phyloP scores from a whole-genome alignment of 306 rosid genomes.

The Quercus mongolica region DNA sequence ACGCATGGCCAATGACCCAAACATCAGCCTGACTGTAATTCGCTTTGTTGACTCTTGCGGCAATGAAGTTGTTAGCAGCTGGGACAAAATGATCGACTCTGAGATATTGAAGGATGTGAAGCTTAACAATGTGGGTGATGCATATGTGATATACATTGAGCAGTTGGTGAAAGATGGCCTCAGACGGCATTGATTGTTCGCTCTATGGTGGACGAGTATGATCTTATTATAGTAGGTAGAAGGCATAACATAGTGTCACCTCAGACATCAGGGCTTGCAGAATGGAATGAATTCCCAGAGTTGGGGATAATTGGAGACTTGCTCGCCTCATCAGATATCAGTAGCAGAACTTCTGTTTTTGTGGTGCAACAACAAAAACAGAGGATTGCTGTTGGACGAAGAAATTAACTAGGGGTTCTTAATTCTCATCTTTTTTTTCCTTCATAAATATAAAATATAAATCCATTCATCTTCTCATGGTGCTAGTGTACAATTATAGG shows the following conservation, averaged over 20 bases:
- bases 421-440: no score
- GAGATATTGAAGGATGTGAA: slow-evolving; percentile 21
- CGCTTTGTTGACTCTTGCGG: slow-evolving; percentile 12
- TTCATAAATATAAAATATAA: no score
- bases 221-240: slow-evolving; percentile 61
- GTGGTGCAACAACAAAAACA: slow-evolving; percentile 57
- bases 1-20: slow-evolving; percentile 19
- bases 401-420: not conserved
- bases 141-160: slow-evolving; percentile 14
- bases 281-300: slow-evolving; percentile 70
- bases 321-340: slow-evolving; percentile 53
- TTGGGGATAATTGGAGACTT: slow-evolving; percentile 58
- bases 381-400: no score
- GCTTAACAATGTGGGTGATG: not conserved
- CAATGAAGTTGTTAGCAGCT: not conserved
- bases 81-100: slow-evolving; percentile 18
- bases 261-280: slow-evolving; percentile 42
- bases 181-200: slow-evolving; percentile 25
- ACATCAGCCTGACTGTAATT: slow-evolving; percentile 25
- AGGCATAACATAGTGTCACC: slow-evolving; percentile 14
- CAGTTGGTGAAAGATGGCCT: not conserved
- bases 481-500: not conserved
- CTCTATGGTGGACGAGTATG: slow-evolving; percentile 27
- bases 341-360: slow-evolving; percentile 40
- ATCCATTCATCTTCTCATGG: not conserved